phyloP scores from a whole-genome alignment of 192 early-diverging fungal genomes.

The Dissophora ornata region DNA sequence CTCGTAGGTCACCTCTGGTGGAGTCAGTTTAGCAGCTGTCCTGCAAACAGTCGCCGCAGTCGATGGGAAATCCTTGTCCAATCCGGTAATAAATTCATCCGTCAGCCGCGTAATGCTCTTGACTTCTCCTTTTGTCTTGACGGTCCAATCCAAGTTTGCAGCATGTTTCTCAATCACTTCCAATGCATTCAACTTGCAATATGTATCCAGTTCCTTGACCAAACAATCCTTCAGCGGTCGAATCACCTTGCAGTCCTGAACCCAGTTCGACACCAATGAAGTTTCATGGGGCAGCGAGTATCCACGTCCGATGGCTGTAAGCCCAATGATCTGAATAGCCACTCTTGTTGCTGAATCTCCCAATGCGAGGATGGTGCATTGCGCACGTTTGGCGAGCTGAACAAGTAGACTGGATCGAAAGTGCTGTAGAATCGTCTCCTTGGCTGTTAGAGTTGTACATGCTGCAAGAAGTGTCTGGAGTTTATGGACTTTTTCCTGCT shows the following conservation, averaged over 20 bases:
- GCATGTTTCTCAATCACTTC: constrained; percentile 27
- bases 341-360: constrained; percentile 86
- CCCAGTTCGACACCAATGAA: constrained; percentile 65
- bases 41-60: constrained; percentile 86
- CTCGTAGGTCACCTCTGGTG: constrained; percentile 58
- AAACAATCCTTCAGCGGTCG: constrained; percentile 87
- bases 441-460: constrained; percentile 70
- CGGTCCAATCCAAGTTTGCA: constrained; percentile 27
- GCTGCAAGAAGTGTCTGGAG: constrained; percentile 64
- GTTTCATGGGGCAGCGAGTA: constrained; percentile 83
- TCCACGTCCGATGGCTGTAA: constrained; percentile 89
- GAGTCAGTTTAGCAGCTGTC: constrained; percentile 81
- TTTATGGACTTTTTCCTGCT: constrained; percentile 49
- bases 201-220: constrained; percentile 82
- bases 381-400: constrained; percentile 61
- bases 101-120: constrained; percentile 70
- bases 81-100: constrained; percentile 81
- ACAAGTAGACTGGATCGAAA: constrained; percentile 70
- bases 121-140: constrained; percentile 42
- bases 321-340: constrained; percentile 79
- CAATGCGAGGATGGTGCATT: constrained; percentile 71
- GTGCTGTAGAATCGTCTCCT: constrained; percentile 76
- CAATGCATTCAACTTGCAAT: constrained; percentile 61
- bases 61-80: constrained; percentile 86
- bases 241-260: constrained; percentile 65